Percentiles rank a stretch among this genome's conserved stretches.
These are phyloP conservation scores for Syzygium malaccense DNA, from an alignment of 441 rosid species.

Conservation along the genomic window DNA sequence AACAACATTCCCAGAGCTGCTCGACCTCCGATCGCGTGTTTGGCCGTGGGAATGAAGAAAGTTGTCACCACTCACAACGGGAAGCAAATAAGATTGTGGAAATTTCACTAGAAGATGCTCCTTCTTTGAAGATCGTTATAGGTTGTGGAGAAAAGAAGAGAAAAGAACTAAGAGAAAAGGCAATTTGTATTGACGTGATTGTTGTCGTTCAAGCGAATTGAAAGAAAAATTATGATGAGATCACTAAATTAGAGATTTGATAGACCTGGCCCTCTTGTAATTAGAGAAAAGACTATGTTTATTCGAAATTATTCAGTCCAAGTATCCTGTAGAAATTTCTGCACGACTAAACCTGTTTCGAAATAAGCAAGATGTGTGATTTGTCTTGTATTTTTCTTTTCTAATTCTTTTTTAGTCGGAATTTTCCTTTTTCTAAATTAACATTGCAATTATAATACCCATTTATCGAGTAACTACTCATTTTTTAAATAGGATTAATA, in stretches of 20 bases:
- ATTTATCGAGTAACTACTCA: background rate
- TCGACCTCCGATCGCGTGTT: slow-evolving; percentile 63
- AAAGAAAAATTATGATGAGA: background rate
- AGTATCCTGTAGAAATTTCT: background rate
- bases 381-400: background rate
- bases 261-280: background rate
- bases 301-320: background rate
- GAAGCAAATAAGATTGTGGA: slow-evolving; percentile 64
- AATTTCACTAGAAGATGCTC: slow-evolving; percentile 17
- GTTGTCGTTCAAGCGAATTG: background rate
- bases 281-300: background rate
- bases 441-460: background rate
- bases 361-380: background rate
- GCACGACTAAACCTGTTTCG: background rate
- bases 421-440: background rate
- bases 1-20: slow-evolving; percentile 41
- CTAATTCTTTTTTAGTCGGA: background rate
- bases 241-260: background rate
- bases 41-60: slow-evolving; percentile 82
- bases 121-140: background rate
- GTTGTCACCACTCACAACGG: slow-evolving; percentile 61
- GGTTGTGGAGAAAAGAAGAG: background rate
- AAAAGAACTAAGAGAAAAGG: background rate
- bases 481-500: no score
- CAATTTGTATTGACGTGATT: background rate